These are phyloP conservation scores for Onygenales sp. DNA, from an alignment of 2,329 filamentous ascomycete species.

Conservation along the genomic window DNA sequence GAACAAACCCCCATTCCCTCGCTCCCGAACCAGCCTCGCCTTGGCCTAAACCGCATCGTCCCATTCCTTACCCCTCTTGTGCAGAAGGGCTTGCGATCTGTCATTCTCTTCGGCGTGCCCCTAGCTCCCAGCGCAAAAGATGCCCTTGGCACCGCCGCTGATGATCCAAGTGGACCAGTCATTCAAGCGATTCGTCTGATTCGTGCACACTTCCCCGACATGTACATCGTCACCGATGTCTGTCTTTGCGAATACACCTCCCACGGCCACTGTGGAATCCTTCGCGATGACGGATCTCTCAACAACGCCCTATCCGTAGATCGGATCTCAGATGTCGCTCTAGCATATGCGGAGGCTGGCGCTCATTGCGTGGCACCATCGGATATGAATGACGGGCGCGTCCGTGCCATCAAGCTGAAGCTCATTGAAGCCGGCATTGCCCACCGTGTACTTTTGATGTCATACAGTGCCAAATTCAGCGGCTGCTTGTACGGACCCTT, in stretches of 20 bases:
- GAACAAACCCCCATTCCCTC: slow-evolving; percentile 87
- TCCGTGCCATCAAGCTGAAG: slow-evolving; percentile 96
- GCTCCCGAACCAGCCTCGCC: slow-evolving; percentile 79
- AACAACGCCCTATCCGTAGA: slow-evolving; percentile 93
- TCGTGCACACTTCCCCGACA: slow-evolving; percentile 72
- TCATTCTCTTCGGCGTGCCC: slow-evolving; percentile 94
- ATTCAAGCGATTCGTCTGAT: slow-evolving; percentile 79
- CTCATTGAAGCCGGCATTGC: slow-evolving; percentile 90
- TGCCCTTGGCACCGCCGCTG: slow-evolving; percentile 79
- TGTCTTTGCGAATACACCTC: slow-evolving; percentile 98
- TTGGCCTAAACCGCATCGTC: slow-evolving; percentile 76
- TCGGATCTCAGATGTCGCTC: slow-evolving; percentile 91
- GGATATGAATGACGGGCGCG: slow-evolving; percentile 98
- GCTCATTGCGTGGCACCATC: slow-evolving; percentile 95
- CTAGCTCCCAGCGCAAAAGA: slow-evolving; percentile 75
- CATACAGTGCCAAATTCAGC: slow-evolving; percentile 95
- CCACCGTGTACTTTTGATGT: slow-evolving; percentile 89
- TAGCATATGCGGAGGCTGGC: slow-evolving; percentile 90
- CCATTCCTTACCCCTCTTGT: slow-evolving; percentile 80
- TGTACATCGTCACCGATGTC: slow-evolving; percentile 88
- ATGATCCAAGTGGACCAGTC: slow-evolving; percentile 87
- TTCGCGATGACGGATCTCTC: slow-evolving; percentile 82
- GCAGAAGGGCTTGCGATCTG: slow-evolving; percentile 79
- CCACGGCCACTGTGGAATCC: slow-evolving; percentile 93
- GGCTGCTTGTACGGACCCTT: slow-evolving; percentile 96